Evolutionary conservation across 225 moss, liverwort and hornwort genomes (phyloP).

Genomic region (Pleurozium schreberi): DNA sequence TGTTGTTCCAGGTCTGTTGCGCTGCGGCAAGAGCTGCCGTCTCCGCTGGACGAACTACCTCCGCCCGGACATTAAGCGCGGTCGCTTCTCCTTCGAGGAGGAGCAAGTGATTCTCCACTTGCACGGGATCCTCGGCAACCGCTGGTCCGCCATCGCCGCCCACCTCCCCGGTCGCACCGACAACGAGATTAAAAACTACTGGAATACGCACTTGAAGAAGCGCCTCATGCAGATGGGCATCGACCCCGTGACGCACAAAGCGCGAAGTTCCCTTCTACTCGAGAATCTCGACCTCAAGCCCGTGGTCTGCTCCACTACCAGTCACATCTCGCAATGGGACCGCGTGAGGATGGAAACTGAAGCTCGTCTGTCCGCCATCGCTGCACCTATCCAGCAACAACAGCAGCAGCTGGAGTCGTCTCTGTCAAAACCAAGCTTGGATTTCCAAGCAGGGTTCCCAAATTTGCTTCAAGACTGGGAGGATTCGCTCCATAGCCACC

Average conservation of each 20-base stretch:
- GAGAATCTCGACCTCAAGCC: slow-evolving; percentile 39
- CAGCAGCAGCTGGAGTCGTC: not conserved
- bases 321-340: slow-evolving; percentile 77
- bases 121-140: slow-evolving; percentile 25
- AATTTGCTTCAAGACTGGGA: slow-evolving; percentile 56
- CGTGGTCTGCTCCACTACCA: slow-evolving; percentile 38
- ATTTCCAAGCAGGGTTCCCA: not conserved
- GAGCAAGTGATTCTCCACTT: slow-evolving; percentile 35
- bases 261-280: not conserved
- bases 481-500: slow-evolving; percentile 18
- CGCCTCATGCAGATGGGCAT: slow-evolving; percentile 77
- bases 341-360: slow-evolving; percentile 74
- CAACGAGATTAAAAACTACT: slow-evolving; percentile 91
- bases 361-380: slow-evolving; percentile 32
- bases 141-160: slow-evolving; percentile 82
- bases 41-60: slow-evolving; percentile 39
- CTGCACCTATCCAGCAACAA: not conserved
- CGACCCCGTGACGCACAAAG: slow-evolving; percentile 73
- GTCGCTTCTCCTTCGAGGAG: slow-evolving; percentile 24
- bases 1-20: slow-evolving; percentile 2
- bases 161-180: slow-evolving; percentile 77
- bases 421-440: not conserved
- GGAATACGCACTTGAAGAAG: slow-evolving; percentile 91
- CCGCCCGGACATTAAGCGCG: slow-evolving; percentile 37
- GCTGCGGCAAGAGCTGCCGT: slow-evolving; percentile 44